phyloP scores from a whole-genome alignment of 1,139 yeast genomes.

The Yamadazyma triangularis region DNA sequence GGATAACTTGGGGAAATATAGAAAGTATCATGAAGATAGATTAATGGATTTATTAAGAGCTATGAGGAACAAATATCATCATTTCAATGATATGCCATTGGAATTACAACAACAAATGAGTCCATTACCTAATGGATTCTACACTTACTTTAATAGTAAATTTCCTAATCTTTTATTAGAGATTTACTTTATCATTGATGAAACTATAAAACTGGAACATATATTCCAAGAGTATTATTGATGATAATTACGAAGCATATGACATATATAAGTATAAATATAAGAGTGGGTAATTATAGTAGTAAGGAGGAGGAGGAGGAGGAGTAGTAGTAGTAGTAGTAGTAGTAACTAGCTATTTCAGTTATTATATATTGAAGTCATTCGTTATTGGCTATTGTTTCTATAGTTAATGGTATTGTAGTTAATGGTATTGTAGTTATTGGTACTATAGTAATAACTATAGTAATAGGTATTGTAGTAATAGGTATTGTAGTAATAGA shows the following conservation, averaged over 20 bases:
- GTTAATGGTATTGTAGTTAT: too few species aligned
- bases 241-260: constrained; percentile 7
- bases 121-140: constrained; percentile 80
- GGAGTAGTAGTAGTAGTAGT: too few species aligned
- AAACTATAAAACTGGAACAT: constrained; percentile 57
- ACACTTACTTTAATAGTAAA: constrained; percentile 62
- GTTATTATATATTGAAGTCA: too few species aligned
- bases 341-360: too few species aligned
- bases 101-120: constrained; percentile 59
- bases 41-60: constrained; percentile 86
- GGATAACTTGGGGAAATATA: constrained; percentile 82
- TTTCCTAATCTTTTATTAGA: constrained; percentile 81
- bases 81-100: constrained; percentile 81
- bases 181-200: constrained; percentile 61
- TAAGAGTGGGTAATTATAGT: too few species aligned
- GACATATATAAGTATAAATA: too few species aligned
- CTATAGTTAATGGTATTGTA: too few species aligned
- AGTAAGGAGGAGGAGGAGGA: too few species aligned
- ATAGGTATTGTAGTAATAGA: too few species aligned
- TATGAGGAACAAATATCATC: constrained; percentile 87
- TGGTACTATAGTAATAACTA: too few species aligned
- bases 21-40: constrained; percentile 78
- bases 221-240: constrained; percentile 50
- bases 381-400: too few species aligned
- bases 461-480: too few species aligned